Evolutionary conservation across 768 basidiomycete genomes (phyloP), one percentile per base, ranked within the genome.

Genomic region (Fibroporia radiculosa): DNA sequence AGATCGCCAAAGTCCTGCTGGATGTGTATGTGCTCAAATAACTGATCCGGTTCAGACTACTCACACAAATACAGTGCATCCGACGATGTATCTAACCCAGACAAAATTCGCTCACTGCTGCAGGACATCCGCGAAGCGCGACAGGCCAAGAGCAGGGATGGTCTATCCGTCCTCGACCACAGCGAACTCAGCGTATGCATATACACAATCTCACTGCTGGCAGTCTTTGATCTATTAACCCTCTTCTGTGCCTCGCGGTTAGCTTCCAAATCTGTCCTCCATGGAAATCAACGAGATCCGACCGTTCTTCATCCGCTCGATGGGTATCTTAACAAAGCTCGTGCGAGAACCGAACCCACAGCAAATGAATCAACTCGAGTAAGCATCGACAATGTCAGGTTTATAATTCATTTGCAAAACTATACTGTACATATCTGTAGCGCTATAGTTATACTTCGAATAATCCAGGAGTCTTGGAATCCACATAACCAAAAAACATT

Each of bases 121-220:
- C 93, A 98, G 62, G 93, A 96, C 59, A 70, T 98, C n/a, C 84
- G 93, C 11, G 93, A 98, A 68, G 90, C 89, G 11, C 76, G 96
- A 29, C 95, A 97, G 61, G 86, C 93, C 6, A 99, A 99, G 60
- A 84, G 87, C 65, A 69, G 93, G 49, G 79, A 86, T 44, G 93
- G 93, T 72, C 66, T 98, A 2, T 71, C 74, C 48, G 77, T 76
- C 48, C 71, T 96, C 23, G 87, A 93, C 61, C 77, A 88, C 57
- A 84, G 79, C 51, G 85, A 88, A 60, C 72, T 92, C 22, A 80
- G 79, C 64, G 90, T 89, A 61, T 32, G 81, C 65, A 6, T 4
- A 4, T 25, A 16, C 8, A 25, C 16, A 27, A 6, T 25, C 42
- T 33, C 36, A n/a, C n/a, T n/a, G n/a, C n/a, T n/a, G n/a, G 40